Evolutionary conservation across 495 filamentous ascomycete species (phyloP), one percentile per base, ranked within the genome.

Genomic region (Aspergillus coremiiformis): DNA sequence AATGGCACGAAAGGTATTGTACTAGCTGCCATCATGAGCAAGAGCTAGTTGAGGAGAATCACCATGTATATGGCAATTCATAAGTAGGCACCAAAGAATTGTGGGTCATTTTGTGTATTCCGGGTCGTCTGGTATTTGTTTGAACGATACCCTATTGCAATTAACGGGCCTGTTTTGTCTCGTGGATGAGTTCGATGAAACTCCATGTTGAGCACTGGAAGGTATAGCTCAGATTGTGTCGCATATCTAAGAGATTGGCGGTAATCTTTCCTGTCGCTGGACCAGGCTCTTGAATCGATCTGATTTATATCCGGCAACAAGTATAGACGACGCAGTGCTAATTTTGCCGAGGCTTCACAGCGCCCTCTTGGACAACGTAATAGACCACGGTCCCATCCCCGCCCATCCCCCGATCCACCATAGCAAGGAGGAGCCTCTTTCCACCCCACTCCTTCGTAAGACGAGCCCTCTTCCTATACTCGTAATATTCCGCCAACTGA

Each of bases 331-430:
- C n/a, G n/a, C n/a, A n/a, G n/a, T n/a, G n/a, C 75, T 68, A 98
- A 66, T 98, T 98, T 65, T 96, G 93, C 52, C 94, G 75, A 3
- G 94, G 93, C 70, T 97, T 98, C 22, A 98, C 91, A 43, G 95
- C 81, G 2, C 94, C 94, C 66, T 96, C 92, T 57, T 95, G 90
- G 39, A 96, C 81, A 60, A 95, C 80, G 65, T 99, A 99, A 65
- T 95, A 97, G 4, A 92, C 88, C 19, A 97, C 79, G 2, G 93
- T 97, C 39, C 90, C 94, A 66, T 99, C 93, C 47, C 87, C 84
- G 19, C 75, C 73, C 64, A 70, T 70, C 0, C 62, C 58, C 53
- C 63, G 66, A 61, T 88, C 81, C 46, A 92, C 76, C 32, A 89
- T 89, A 20, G 89, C 91, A 35, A 99, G 72, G 24, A 97, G 60